phyloP scores from a whole-genome alignment of 495 filamentous ascomycete species.

The Lasiosphaeriaceae sp. region DNA sequence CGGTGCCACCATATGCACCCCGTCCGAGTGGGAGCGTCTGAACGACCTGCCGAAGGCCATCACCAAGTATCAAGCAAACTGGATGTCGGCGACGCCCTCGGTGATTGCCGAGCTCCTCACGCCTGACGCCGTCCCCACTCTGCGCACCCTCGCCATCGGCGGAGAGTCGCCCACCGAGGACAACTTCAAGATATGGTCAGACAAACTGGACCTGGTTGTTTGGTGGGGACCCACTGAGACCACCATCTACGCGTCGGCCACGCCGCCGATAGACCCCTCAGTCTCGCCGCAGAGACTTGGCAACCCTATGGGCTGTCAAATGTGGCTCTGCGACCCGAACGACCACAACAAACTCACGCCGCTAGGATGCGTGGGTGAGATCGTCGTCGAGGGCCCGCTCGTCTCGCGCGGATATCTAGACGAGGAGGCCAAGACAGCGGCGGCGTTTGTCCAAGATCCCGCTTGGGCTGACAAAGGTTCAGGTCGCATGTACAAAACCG shows the following conservation, averaged over 20 bases:
- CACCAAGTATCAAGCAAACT: too few relatives aligned
- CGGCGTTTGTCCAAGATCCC: conserved; percentile 40
- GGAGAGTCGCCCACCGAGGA: conserved; percentile 31
- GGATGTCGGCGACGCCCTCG: conserved; percentile 48
- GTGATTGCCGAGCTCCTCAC: conserved; percentile 35
- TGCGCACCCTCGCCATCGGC: conserved; percentile 39
- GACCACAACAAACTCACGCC: conserved; percentile 56
- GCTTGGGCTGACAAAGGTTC: background rate
- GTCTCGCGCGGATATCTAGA: conserved; percentile 64
- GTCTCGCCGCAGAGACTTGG: conserved; percentile 21
- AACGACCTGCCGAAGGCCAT: conserved; percentile 25
- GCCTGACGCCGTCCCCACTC: conserved; percentile 35
- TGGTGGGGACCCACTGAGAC: conserved; percentile 31
- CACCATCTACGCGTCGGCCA: conserved; percentile 23
- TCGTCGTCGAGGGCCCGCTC: conserved; percentile 63
- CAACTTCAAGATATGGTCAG: conserved; percentile 16
- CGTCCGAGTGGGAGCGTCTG: conserved; percentile 26
- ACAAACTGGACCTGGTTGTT: conserved; percentile 30
- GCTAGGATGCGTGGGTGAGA: conserved; percentile 68
- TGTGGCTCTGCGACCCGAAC: conserved; percentile 56
- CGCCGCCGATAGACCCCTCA: conserved; percentile 8
- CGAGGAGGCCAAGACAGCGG: conserved; percentile 54
- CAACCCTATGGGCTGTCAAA: conserved; percentile 8
- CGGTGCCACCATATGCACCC: conserved; percentile 33
- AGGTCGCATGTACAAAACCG: conserved; percentile 53